Evolutionary conservation across 2,329 filamentous ascomycete genomes (phyloP).

Genomic region (Stagonosporopsis tanaceti): DNA sequence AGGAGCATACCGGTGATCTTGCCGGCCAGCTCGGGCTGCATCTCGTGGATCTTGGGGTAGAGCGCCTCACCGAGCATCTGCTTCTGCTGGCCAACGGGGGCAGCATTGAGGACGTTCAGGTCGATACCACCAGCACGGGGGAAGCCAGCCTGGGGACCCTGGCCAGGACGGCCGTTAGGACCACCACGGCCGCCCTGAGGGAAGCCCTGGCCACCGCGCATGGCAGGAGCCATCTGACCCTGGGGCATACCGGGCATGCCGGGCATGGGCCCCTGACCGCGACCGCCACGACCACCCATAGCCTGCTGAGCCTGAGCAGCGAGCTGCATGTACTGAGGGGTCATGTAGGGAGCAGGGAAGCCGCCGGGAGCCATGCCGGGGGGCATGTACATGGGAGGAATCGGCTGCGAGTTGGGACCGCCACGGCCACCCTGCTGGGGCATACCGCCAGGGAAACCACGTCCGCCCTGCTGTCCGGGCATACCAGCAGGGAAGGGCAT

Average conservation of each 20-base stretch:
- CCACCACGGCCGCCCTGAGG: slow-evolving; percentile 50
- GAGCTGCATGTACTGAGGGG: slow-evolving; percentile 80
- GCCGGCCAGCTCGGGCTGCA: slow-evolving; percentile 94
- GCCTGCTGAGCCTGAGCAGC: slow-evolving; percentile 74
- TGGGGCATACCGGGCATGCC: slow-evolving; percentile 75
- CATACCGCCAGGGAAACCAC: slow-evolving; percentile 84
- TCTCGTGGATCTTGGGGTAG: slow-evolving; percentile 96
- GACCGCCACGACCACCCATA: slow-evolving; percentile 60
- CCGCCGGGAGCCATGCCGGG: slow-evolving; percentile 67
- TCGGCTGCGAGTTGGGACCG: slow-evolving; percentile 76
- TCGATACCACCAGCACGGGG: slow-evolving; percentile 55
- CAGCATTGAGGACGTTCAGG: slow-evolving; percentile 59
- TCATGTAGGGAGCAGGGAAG: slow-evolving; percentile 79
- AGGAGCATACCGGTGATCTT: slow-evolving; percentile 99
- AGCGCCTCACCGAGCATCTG: slow-evolving; percentile 97
- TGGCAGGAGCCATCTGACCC: slow-evolving; percentile 66
- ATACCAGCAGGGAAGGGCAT: slow-evolving; percentile 68
- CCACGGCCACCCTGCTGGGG: slow-evolving; percentile 87
- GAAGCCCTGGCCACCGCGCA: slow-evolving; percentile 53
- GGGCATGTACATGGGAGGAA: slow-evolving; percentile 86
- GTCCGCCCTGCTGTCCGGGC: slow-evolving; percentile 78
- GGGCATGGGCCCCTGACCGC: slow-evolving; percentile 68
- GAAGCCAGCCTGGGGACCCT: slow-evolving; percentile 43
- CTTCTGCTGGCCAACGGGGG: slow-evolving; percentile 83
- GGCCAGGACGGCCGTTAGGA: slow-evolving; percentile 43